Evolutionary conservation across 352 stramenopile genomes (phyloP).

Genomic region (Globisporangium irregulare): DNA sequence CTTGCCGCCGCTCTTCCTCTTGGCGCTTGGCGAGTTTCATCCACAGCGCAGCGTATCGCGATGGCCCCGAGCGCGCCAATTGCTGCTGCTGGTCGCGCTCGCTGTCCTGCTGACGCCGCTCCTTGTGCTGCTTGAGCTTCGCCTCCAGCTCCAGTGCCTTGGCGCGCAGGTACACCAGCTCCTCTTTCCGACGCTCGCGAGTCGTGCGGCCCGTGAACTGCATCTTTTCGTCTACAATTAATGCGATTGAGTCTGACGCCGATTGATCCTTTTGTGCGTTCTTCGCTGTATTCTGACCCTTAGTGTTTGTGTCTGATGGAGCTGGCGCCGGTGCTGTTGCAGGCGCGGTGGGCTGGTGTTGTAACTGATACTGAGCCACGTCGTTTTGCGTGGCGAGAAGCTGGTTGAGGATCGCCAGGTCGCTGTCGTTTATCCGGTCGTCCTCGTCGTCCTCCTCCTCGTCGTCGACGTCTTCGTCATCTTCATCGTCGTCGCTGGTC

Average conservation of each 20-base stretch:
- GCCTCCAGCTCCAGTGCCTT: constrained; percentile 28
- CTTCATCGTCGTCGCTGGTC: not conserved
- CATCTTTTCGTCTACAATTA: not conserved
- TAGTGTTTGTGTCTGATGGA: not conserved
- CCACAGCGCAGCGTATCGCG: constrained; percentile 17
- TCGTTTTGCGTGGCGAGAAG: constrained; percentile 10
- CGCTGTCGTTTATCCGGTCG: constrained; percentile 12
- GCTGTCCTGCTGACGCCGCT: not conserved
- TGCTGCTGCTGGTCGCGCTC: not conserved
- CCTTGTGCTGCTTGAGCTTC: constrained; percentile 22
- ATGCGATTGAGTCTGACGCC: not conserved
- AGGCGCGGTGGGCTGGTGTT: not conserved
- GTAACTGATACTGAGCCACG: not conserved
- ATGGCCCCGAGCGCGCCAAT: constrained; percentile 1
- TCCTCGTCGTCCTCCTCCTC: constrained; percentile 3
- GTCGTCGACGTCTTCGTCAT: not conserved
- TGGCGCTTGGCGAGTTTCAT: constrained; percentile 21
- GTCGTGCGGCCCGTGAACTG: constrained; percentile 15
- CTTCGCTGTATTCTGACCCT: not conserved
- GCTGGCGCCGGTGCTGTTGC: not conserved
- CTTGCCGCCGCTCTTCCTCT: constrained; percentile 11
- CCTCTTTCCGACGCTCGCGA: constrained; percentile 25
- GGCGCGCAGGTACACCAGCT: constrained; percentile 28
- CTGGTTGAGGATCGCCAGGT: constrained; percentile 18
- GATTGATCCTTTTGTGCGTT: not conserved